phyloP scores from a whole-genome alignment of 106 monocot species.

The Chionographis japonica region DNA sequence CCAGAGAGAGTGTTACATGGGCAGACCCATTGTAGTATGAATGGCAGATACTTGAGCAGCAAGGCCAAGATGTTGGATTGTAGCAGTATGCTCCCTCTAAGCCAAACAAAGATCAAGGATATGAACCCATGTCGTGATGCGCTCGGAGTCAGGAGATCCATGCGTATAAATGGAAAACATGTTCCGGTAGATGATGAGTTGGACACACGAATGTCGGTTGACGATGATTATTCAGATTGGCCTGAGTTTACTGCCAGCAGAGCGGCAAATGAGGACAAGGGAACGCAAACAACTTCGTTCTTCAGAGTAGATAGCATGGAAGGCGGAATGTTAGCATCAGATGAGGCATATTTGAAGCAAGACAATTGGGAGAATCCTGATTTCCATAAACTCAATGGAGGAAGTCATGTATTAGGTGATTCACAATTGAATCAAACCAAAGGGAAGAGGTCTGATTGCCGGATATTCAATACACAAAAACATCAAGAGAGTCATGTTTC shows the following conservation, averaged over 20 bases:
- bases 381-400: too few species aligned
- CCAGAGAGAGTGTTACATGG: neutral
- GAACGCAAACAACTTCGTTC: neutral
- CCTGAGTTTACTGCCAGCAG: neutral
- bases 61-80: constrained; percentile 3
- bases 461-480: neutral
- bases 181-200: constrained; percentile 14
- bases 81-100: neutral
- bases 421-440: constrained; percentile 2
- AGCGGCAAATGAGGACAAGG: constrained; percentile 2
- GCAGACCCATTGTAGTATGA: constrained; percentile 5
- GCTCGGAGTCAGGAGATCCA: constrained; percentile 18
- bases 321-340: neutral
- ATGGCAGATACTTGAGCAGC: neutral
- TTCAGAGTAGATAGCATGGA: neutral
- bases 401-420: constrained; percentile 1
- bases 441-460: neutral
- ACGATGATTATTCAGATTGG: neutral
- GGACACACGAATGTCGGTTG: constrained; percentile 11
- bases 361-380: too few species aligned
- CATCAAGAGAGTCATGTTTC: neutral
- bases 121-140: neutral
- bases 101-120: neutral
- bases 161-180: constrained; percentile 28
- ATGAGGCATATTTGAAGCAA: too few species aligned